Evolutionary conservation across 2,329 filamentous ascomycete genomes (phyloP), one percentile per base, ranked within the genome.

Genomic region (Cucurbitaria berberidis): DNA sequence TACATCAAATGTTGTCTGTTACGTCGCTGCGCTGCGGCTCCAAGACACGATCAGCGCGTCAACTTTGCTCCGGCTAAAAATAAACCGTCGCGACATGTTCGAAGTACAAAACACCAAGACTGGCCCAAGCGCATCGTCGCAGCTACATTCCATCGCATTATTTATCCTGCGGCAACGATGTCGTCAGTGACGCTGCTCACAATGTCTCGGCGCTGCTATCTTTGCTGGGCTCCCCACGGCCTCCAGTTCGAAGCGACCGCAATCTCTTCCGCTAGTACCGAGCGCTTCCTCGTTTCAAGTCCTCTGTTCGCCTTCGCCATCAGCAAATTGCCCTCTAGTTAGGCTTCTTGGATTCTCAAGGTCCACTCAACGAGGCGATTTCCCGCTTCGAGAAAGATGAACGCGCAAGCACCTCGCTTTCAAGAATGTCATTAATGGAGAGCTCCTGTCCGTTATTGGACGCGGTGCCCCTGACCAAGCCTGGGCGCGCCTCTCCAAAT

Each of bases 391-490:
- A 50, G 51, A 51, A 60, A 43, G 50, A 41, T 41, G 57, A 50
- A 63, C 54, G 58, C 64, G 65, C 61, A 67, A 67, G 66, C 60
- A 59, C 44, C 11, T 51, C 46, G 44, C 49, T 47, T 42, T 55
- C 45, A 56, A 60, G 55, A 38, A 53, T 58, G 48, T 57, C 49
- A 53, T 55, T 48, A n/a, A 46, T 49, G 45, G 48, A 15, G 16
- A 41, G 42, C 48, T 45, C 45, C 57, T 51, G 53, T 53, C 59
- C 62, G 44, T 61, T 30, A 60, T 62, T 59, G 51, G 53, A 34
- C 45, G 44, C 19, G 24, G 30, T 59, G 48, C 68, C 70, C 70
- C 69, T 70, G 61, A 67, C 69, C 69, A 73, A 72, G 69, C 50
- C 68, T 73, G 43, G 69, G 68, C 69, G 58, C 48, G 60, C 56